Percentiles rank a stretch among this genome's conserved stretches.
These are phyloP conservation scores for Thelonectria blattea DNA, from an alignment of 2,329 filamentous ascomycete species.

Conservation along the genomic window DNA sequence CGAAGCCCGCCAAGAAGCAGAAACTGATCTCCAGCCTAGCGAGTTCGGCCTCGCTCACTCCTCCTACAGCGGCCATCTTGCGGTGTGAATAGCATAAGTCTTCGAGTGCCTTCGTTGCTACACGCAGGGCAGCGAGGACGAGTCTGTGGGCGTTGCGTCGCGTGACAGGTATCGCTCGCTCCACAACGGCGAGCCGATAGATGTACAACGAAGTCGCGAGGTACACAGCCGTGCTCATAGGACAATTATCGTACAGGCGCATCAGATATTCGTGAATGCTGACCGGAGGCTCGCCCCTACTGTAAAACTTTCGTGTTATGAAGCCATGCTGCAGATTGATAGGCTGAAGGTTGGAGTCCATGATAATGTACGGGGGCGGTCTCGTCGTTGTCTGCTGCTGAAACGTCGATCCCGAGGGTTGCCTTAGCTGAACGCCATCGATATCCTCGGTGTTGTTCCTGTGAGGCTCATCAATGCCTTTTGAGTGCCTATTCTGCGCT, in stretches of 20 bases:
- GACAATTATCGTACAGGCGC: slow-evolving; percentile 88
- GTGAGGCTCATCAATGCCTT: background rate
- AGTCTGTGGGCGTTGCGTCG: slow-evolving; percentile 85
- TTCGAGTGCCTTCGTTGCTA: slow-evolving; percentile 95
- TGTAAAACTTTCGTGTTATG: slow-evolving; percentile 92
- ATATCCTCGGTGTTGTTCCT: slow-evolving; percentile 45
- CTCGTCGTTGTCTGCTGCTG: slow-evolving; percentile 29
- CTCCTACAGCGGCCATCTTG: slow-evolving; percentile 85
- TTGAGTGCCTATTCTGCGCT: slow-evolving; percentile 6
- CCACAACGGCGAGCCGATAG: slow-evolving; percentile 77
- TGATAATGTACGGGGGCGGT: slow-evolving; percentile 62
- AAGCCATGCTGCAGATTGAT: slow-evolving; percentile 80
- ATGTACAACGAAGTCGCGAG: slow-evolving; percentile 89
- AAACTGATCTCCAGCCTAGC: slow-evolving; percentile 88
- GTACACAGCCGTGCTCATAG: slow-evolving; percentile 92
- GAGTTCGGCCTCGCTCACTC: slow-evolving; percentile 82
- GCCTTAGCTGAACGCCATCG: slow-evolving; percentile 61
- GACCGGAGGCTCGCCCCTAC: slow-evolving; percentile 84
- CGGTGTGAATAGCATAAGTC: slow-evolving; percentile 86
- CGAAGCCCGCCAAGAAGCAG: slow-evolving; percentile 85
- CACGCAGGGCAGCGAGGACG: slow-evolving; percentile 80
- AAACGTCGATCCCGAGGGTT: slow-evolving; percentile 40
- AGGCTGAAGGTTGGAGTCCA: slow-evolving; percentile 74
- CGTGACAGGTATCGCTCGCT: slow-evolving; percentile 81
- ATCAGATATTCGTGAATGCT: slow-evolving; percentile 82